Percentiles rank a stretch among this genome's conserved stretches.
Conservation (phyloP, 140 eudicot species). For the Oenanthe javanica region DNA sequence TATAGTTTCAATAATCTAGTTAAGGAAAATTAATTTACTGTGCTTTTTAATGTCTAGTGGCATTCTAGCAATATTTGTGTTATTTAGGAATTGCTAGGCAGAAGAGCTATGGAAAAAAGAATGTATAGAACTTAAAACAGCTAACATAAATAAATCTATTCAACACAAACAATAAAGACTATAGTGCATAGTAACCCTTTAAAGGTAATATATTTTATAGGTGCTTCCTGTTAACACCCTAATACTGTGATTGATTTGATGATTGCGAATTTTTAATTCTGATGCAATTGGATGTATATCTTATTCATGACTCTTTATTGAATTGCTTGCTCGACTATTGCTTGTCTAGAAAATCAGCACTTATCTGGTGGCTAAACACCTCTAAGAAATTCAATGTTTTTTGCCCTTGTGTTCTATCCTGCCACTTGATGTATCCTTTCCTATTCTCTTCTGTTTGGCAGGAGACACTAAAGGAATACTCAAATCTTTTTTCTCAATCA, state of each 20-base stretch:
- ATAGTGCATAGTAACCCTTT: not conserved
- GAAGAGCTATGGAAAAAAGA: not conserved
- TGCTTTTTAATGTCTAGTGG: not conserved
- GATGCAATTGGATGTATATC: not conserved
- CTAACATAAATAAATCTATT: not conserved
- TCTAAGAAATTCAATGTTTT: not conserved
- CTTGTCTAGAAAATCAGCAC: not conserved
- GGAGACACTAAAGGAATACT: conserved; percentile 51
- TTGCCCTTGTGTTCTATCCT: not conserved
- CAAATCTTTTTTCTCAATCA: conserved; percentile 39
- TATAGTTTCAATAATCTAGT: not conserved
- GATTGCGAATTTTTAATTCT: not conserved
- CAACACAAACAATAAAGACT: not conserved
- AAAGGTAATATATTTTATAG: not conserved
- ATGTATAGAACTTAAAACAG: not conserved
- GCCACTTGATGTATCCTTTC: not conserved
- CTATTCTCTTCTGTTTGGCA: conserved; percentile 21
- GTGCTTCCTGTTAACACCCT: not conserved
- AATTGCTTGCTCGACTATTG: not conserved
- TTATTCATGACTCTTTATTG: not conserved
- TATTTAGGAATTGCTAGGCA: not conserved
- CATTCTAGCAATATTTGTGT: not conserved
- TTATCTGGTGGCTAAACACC: not conserved
- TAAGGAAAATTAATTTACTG: not conserved
- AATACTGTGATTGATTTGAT: no score